Evolutionary conservation across 2,329 filamentous ascomycete species (phyloP).

Genomic region (Elsinoe necatrix): DNA sequence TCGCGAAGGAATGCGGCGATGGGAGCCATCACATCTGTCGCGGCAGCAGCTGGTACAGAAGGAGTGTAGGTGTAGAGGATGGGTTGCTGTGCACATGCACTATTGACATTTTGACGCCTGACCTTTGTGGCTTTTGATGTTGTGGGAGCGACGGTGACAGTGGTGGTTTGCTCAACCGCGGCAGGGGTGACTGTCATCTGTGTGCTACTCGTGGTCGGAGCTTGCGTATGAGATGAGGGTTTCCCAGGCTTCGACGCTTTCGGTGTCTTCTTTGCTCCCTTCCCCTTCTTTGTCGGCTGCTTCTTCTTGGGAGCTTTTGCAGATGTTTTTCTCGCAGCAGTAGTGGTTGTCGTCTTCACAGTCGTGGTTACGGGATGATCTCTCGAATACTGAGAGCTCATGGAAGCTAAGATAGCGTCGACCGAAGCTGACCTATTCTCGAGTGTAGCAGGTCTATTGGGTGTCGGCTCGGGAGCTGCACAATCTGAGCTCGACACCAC

Average conservation of each 20-base stretch:
- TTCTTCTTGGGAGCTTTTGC: neutral
- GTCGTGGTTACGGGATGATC: slow-evolving; percentile 4
- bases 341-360: neutral
- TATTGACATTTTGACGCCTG: slow-evolving; percentile 4
- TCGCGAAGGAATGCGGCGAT: neutral
- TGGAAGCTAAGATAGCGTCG: neutral
- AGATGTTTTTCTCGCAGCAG: neutral
- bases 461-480: neutral
- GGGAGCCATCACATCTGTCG: slow-evolving; percentile 7
- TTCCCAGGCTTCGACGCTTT: neutral
- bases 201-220: neutral
- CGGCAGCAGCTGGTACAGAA: neutral
- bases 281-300: neutral
- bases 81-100: neutral
- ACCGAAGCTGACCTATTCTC: neutral
- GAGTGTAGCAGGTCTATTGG: neutral
- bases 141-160: neutral
- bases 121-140: neutral
- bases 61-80: slow-evolving; percentile 9
- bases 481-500: neutral
- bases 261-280: neutral
- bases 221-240: neutral
- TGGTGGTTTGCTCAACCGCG: neutral
- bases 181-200: neutral
- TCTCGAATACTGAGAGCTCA: slow-evolving; percentile 7